These are phyloP conservation scores for Alternaria gaisen DNA, from an alignment of 2,329 filamentous ascomycete genomes.

Conservation along the genomic window DNA sequence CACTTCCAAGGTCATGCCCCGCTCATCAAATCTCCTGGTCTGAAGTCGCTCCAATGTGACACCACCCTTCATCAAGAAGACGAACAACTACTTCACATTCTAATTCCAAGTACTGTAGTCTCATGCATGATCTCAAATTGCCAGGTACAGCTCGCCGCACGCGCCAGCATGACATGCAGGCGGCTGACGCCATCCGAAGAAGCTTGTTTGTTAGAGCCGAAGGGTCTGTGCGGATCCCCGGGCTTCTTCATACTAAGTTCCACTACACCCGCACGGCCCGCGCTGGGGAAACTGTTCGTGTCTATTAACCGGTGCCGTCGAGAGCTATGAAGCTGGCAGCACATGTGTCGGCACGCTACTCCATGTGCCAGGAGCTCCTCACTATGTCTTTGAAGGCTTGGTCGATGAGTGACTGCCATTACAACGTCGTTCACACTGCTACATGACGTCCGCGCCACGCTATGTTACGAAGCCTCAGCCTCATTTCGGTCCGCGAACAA, in stretches of 20 bases:
- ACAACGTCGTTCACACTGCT: background rate
- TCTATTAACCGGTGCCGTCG: background rate
- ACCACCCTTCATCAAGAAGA: background rate
- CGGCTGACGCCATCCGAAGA: background rate
- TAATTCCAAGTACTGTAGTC: background rate
- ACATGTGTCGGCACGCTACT: background rate
- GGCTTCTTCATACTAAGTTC: background rate
- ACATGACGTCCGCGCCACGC: background rate
- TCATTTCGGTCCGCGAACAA: background rate
- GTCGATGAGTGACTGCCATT: background rate
- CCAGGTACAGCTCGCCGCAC: background rate
- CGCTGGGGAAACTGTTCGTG: background rate
- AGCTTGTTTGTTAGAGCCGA: background rate
- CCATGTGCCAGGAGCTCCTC: background rate
- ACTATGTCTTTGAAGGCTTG: background rate
- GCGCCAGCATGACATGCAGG: background rate
- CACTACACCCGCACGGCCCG: background rate
- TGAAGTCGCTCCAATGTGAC: background rate
- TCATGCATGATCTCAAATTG: background rate
- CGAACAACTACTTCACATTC: background rate
- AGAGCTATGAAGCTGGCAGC: background rate
- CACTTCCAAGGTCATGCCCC: background rate
- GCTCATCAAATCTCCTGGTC: background rate
- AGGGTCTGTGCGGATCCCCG: background rate
- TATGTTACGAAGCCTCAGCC: background rate